Evolutionary conservation across 768 basidiomycete genomes (phyloP), one percentile per base, ranked within the genome.

Genomic region (Suillus paluster): DNA sequence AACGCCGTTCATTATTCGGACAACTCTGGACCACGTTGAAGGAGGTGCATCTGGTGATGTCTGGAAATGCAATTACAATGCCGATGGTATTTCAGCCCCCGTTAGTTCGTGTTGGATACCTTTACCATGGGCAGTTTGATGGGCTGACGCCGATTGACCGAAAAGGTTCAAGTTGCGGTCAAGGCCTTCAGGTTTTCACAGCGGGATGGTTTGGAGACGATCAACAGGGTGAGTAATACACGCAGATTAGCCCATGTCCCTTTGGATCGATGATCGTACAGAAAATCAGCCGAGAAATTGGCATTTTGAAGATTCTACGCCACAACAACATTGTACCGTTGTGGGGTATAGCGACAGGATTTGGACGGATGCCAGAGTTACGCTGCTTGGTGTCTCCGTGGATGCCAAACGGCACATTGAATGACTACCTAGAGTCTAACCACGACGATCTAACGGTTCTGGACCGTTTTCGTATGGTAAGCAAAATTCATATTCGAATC

Each of bases 131-230:
- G n/a, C n/a, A n/a, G n/a, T 46, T 12, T 23, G 15, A 48, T 23
- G 8, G 23, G 15, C 23, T 48, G 46, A 25, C 46, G 46, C 7
- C 23, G 2, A 48, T 48, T 15, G 25, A 48, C 25, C 5, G 14
- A 48, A 25, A 48, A 48, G 46, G 46, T n/a, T n/a, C n/a, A n/a
- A n/a, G n/a, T 48, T 48, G 46, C 46, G 3, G 46, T 48, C 23
- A 48, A 48, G 14, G 36, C 36, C 36, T 36, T 36, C 36, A 36
- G 36, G 36, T 36, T 36, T 36, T 36, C 36, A 36, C 10, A 36
- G 36, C 3, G 11, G 36, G 36, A 17, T 9, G 46, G 15, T 25
- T 25, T 48, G 4, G 23, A 48, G 23, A 25, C 3, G 15, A 15
- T 48, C 23, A 48, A 48, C 46, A 48, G 46, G 14, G 36, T 36